Conservation (phyloP, 306 rosid species). For the cucumber (Cucumis sativus) region Cucumber_9930_V3 NC_026657.2:10395501-10396000, state of each 20-base stretch:
- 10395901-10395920: constrained; percentile 94
- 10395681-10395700: constrained; percentile 38
- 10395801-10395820: constrained; percentile 72
- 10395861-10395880: constrained; percentile 88
- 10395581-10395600: constrained; percentile 46
- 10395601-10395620: constrained; percentile 34
- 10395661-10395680: constrained; percentile 31
- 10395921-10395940: constrained; percentile 84
- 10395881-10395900: constrained; percentile 82
- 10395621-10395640: constrained; percentile 48
- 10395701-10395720: constrained; percentile 30
- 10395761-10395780: constrained; percentile 29
- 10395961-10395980: constrained; percentile 91
- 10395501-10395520: constrained; percentile 72
- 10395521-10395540: constrained; percentile 53
- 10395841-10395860: constrained; percentile 63
- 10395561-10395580: constrained; percentile 73
- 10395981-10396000: constrained; percentile 52
- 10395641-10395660: constrained; percentile 44
- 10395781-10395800: constrained; percentile 56
- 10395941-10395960: constrained; percentile 75
- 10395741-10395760: constrained; percentile 26
- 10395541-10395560: constrained; percentile 81
- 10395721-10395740: constrained; percentile 19
- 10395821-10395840: constrained; percentile 88